These are phyloP conservation scores for Solanum hybrid DNA, from an alignment of 305 asterid genomes.

Conservation along the genomic window DNA sequence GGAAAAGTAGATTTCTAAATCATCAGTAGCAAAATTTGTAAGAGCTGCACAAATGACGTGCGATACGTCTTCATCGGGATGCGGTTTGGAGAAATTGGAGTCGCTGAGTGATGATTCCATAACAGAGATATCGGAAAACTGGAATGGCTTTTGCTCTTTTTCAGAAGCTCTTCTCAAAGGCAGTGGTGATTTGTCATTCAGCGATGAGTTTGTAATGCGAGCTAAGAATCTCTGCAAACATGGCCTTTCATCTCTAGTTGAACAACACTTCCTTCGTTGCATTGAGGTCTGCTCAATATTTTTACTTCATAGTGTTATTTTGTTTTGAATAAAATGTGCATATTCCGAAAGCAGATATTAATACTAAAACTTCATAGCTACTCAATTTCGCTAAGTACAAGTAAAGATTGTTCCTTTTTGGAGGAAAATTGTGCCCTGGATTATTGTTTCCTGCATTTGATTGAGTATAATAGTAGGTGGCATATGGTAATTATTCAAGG, in stretches of 20 bases:
- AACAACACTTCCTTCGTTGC: conserved; percentile 59
- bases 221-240: conserved; percentile 40
- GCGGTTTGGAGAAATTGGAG: conserved; percentile 49
- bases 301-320: not conserved
- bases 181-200: conserved; percentile 29
- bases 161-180: conserved; percentile 46
- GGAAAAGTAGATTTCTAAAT: not conserved
- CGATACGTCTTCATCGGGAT: conserved; percentile 34
- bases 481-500: not conserved
- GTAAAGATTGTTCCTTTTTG: not conserved
- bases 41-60: conserved; percentile 38
- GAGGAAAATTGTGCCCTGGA: not conserved
- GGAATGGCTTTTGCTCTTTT: conserved; percentile 55
- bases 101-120: conserved; percentile 34
- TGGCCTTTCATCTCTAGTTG: conserved; percentile 62
- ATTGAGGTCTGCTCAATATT: conserved; percentile 38
- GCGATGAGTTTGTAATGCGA: conserved; percentile 31
- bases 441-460: not conserved
- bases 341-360: not conserved
- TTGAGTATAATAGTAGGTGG: not conserved
- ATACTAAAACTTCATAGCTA: too few species aligned
- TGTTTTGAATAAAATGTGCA: not conserved
- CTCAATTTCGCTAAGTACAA: not conserved
- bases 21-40: not conserved
- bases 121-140: conserved; percentile 46